Evolutionary conservation across 2,329 filamentous ascomycete species (phyloP).

Genomic region (Chalara sp.): DNA sequence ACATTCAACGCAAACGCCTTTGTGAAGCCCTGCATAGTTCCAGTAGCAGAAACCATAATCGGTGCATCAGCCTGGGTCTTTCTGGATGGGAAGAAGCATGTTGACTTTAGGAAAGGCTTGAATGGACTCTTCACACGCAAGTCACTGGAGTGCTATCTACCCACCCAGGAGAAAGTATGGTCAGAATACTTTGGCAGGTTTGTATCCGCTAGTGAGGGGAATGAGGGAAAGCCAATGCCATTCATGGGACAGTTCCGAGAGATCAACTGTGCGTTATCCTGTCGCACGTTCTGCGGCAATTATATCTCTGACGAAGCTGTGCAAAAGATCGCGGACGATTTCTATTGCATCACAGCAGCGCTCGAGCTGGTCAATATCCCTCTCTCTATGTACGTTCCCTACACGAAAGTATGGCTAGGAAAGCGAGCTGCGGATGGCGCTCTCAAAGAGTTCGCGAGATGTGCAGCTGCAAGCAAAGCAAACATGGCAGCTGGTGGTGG

Average conservation of each 20-base stretch:
- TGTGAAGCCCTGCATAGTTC: constrained; percentile 72
- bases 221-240: constrained; percentile 48
- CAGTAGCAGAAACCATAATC: constrained; percentile 67
- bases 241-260: constrained; percentile 72
- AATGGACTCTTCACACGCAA: constrained; percentile 69
- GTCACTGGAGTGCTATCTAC: constrained; percentile 64
- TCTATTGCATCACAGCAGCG: constrained; percentile 70
- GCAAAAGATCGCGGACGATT: constrained; percentile 71
- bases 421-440: constrained; percentile 70
- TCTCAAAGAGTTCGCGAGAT: constrained; percentile 62
- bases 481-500: constrained; percentile 64
- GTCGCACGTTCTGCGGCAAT: constrained; percentile 73
- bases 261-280: constrained; percentile 71
- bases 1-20: constrained; percentile 73
- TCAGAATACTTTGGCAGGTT: constrained; percentile 64
- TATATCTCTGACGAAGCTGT: constrained; percentile 68
- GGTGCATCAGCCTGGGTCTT: constrained; percentile 73
- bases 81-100: constrained; percentile 67
- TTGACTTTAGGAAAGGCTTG: constrained; percentile 71
- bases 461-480: constrained; percentile 63
- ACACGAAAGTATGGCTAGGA: constrained; percentile 69
- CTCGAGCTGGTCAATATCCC: constrained; percentile 77
- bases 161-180: constrained; percentile 67
- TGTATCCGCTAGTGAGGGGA: constrained; percentile 47
- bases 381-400: constrained; percentile 61